Conservation (phyloP, 352 stramenopile species). For the Saprolegnia diclina region DNA sequence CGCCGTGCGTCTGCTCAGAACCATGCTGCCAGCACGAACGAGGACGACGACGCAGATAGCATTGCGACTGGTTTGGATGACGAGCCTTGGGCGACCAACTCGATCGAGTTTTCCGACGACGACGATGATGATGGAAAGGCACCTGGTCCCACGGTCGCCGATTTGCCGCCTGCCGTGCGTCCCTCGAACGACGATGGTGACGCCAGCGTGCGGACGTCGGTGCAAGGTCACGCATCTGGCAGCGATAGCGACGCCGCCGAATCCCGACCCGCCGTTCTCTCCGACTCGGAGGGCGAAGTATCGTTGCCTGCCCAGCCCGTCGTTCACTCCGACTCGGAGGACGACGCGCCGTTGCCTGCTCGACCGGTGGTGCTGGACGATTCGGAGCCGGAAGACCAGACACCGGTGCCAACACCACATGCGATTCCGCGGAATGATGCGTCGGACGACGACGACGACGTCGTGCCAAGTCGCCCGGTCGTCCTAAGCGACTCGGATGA, state of each 20-base stretch:
- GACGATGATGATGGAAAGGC: background rate
- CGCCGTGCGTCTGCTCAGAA: background rate
- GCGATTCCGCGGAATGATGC: background rate
- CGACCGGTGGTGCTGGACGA: background rate
- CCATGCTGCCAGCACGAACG: background rate
- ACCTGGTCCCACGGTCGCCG: background rate
- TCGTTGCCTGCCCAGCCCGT: background rate
- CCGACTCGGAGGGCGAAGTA: background rate
- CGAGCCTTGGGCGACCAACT: slow-evolving; percentile 8
- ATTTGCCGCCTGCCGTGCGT: background rate
- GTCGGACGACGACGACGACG: background rate
- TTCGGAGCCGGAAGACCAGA: background rate
- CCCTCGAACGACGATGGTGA: background rate
- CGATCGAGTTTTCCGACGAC: slow-evolving; percentile 12
- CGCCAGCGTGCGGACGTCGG: background rate
- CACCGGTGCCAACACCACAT: background rate
- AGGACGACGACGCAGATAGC: background rate
- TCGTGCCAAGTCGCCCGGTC: background rate
- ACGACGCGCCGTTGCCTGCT: background rate
- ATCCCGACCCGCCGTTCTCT: background rate
- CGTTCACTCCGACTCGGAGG: background rate
- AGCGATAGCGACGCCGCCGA: background rate
- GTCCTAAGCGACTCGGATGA: slow-evolving; percentile 3
- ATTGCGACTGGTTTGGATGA: background rate
- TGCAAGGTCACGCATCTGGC: background rate